A percentile compares a stretch with the other conserved stretches of the same genome.
These are phyloP conservation scores for Agaricus sinodeliciosus DNA, from an alignment of 768 basidiomycete genomes.

Conservation along the genomic window DNA sequence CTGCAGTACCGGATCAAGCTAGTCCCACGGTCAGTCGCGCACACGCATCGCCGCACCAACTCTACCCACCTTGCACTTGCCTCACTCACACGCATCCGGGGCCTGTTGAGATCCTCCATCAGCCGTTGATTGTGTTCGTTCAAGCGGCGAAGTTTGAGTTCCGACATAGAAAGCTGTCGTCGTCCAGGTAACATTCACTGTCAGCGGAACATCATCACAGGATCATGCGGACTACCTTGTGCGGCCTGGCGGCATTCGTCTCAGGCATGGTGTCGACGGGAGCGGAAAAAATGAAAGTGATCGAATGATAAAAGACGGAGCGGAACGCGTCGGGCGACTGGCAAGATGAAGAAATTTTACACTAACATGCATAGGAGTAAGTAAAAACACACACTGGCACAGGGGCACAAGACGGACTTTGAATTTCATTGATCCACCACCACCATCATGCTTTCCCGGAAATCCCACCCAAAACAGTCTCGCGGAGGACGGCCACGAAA, in stretches of 20 bases:
- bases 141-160: slow-evolving; percentile 90
- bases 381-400: background rate
- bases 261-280: slow-evolving; percentile 13
- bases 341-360: too few species aligned
- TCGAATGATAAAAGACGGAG: background rate
- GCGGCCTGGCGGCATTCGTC: slow-evolving; percentile 65
- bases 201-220: slow-evolving; percentile 4
- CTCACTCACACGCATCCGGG: slow-evolving; percentile 88
- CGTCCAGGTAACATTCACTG: background rate
- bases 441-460: slow-evolving; percentile 13
- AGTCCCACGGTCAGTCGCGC: slow-evolving; percentile 10
- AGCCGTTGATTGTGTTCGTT: slow-evolving; percentile 92
- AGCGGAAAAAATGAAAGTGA: slow-evolving; percentile 15
- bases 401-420: slow-evolving; percentile 34
- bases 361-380: too few species aligned
- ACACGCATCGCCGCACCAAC: background rate
- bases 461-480: background rate
- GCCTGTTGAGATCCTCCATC: slow-evolving; percentile 82
- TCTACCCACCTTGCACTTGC: slow-evolving; percentile 73
- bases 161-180: slow-evolving; percentile 85
- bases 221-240: slow-evolving; percentile 38
- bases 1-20: slow-evolving; percentile 95
- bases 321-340: too few species aligned
- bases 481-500: background rate
- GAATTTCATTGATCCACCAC: slow-evolving; percentile 21